A percentile compares a stretch with the other conserved stretches of the same genome.
Conservation (phyloP, 305 asterid genomes). For the Solanum chacoense region DNA sequence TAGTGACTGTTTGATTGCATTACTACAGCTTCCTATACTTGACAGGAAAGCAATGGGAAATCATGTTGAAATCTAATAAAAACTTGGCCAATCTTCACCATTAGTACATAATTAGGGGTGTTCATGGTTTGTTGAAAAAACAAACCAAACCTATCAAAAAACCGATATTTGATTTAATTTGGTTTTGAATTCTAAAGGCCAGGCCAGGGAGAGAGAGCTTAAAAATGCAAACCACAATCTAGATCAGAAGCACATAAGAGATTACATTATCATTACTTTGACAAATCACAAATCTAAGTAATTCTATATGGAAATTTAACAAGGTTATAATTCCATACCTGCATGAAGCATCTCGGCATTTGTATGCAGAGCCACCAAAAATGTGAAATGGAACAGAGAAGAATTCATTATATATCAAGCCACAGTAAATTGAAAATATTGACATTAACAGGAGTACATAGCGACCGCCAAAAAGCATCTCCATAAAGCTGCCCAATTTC, state of each 20-base stretch:
- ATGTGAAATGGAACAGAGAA: constrained; percentile 96
- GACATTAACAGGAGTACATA: constrained; percentile 93
- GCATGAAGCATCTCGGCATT: constrained; percentile 84
- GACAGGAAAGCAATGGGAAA: background rate
- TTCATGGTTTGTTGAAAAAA: background rate
- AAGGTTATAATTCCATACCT: constrained; percentile 35
- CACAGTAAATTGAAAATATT: constrained; percentile 90
- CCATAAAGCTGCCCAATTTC: constrained; percentile 99
- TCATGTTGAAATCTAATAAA: background rate
- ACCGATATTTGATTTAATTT: background rate
- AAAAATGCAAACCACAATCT: background rate
- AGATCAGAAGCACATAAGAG: background rate
- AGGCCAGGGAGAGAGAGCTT: background rate
- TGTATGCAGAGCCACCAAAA: constrained; percentile 90
- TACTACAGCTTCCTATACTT: background rate
- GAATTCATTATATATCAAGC: constrained; percentile 94
- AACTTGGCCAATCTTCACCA: background rate
- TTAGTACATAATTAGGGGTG: background rate
- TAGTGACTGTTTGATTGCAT: background rate
- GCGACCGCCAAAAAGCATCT: constrained; percentile 98
- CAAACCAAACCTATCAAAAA: background rate
- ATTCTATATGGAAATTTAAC: background rate
- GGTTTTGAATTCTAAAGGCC: background rate
- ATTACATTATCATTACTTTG: background rate
- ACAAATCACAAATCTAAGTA: background rate